Evolutionary conservation across 2,329 filamentous ascomycete species (phyloP).

Genomic region (Neospermospora avenae): DNA sequence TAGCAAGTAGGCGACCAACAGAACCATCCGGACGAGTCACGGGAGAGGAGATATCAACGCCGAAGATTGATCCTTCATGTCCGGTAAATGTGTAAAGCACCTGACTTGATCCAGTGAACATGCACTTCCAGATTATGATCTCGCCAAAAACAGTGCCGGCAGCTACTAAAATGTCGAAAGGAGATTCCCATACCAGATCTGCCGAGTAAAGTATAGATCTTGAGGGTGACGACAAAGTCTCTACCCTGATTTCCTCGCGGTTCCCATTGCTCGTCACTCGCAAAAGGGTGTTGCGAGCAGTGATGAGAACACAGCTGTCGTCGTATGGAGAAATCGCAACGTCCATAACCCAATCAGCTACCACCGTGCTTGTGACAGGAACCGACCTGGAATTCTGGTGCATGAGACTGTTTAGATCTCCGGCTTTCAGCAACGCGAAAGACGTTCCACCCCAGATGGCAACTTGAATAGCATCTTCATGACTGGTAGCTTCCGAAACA

Average conservation of each 20-base stretch:
- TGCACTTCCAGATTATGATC: slow-evolving; percentile 82
- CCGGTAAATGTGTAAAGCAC: slow-evolving; percentile 55
- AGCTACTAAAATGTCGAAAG: slow-evolving; percentile 65
- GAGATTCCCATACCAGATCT: slow-evolving; percentile 61
- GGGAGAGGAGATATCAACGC: slow-evolving; percentile 70
- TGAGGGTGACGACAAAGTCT: slow-evolving; percentile 60
- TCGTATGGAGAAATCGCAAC: slow-evolving; percentile 51
- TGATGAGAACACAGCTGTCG: slow-evolving; percentile 59
- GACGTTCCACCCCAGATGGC: slow-evolving; percentile 70
- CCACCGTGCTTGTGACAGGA: slow-evolving; percentile 40
- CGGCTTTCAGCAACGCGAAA: slow-evolving; percentile 38
- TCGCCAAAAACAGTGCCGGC: slow-evolving; percentile 94
- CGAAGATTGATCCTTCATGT: slow-evolving; percentile 93
- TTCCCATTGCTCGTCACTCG: slow-evolving; percentile 41
- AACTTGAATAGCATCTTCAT: slow-evolving; percentile 33
- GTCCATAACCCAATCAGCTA: slow-evolving; percentile 77
- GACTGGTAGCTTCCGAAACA: slow-evolving; percentile 34
- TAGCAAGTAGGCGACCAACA: slow-evolving; percentile 66
- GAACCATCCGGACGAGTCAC: slow-evolving; percentile 40
- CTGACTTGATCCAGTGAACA: slow-evolving; percentile 37
- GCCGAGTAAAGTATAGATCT: slow-evolving; percentile 88
- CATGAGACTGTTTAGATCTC: slow-evolving; percentile 21
- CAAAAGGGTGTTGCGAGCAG: slow-evolving; percentile 82
- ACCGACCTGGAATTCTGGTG: slow-evolving; percentile 16
- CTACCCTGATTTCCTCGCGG: slow-evolving; percentile 36